Evolutionary conservation across 306 rosid species (phyloP).

Genomic region (Medicago truncatula): DNA sequence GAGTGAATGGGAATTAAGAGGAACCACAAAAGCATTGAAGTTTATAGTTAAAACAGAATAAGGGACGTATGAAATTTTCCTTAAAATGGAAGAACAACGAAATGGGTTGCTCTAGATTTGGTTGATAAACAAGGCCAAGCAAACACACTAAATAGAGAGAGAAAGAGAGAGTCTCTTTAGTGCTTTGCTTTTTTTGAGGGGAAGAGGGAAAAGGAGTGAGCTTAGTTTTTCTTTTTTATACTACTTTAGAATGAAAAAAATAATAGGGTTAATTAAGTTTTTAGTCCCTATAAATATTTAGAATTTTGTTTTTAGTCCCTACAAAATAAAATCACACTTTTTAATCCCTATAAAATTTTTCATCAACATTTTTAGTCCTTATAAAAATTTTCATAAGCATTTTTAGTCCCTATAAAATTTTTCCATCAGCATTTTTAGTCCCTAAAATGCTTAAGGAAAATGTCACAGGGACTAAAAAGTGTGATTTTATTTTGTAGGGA

Average conservation of each 20-base stretch:
- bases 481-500: too few species aligned
- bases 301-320: too few species aligned
- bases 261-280: too few species aligned
- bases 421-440: too few species aligned
- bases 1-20: conserved; percentile 42
- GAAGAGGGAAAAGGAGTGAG: conserved; percentile 28
- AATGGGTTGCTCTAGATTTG: conserved; percentile 67
- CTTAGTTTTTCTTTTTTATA: neutral
- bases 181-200: conserved; percentile 32
- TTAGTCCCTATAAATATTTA: too few species aligned
- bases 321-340: too few species aligned
- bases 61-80: conserved; percentile 37
- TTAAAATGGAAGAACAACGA: conserved; percentile 53
- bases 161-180: conserved; percentile 10
- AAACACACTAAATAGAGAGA: conserved; percentile 41
- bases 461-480: too few species aligned
- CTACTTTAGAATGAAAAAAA: neutral
- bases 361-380: too few species aligned
- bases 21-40: conserved; percentile 45
- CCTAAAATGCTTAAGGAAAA: too few species aligned
- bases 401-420: too few species aligned
- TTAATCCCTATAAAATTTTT: too few species aligned
- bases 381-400: too few species aligned
- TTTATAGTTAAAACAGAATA: conserved; percentile 39
- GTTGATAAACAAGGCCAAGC: conserved; percentile 52